Evolutionary conservation across 306 rosid genomes (phyloP).

Genomic region (Clitoria ternatea): DNA sequence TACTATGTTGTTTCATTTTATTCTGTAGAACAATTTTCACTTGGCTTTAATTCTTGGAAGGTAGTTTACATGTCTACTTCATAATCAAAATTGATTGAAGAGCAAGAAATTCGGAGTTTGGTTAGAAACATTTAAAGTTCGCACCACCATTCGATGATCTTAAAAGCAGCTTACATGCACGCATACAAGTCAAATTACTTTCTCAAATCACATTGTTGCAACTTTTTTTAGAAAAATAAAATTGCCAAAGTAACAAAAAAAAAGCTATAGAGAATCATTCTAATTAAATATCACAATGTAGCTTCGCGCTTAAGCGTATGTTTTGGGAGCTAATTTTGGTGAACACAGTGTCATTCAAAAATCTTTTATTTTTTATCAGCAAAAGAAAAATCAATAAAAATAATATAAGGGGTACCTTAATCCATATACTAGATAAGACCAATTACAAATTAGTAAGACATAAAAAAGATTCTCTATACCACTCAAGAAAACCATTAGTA

Average conservation of each 20-base stretch:
- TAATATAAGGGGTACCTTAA: no score
- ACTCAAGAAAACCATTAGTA: no score
- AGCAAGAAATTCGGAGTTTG: constrained; percentile 23
- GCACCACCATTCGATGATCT: constrained; percentile 10
- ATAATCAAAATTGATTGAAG: constrained; percentile 17
- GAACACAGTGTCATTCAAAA: no score
- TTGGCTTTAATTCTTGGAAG: background rate
- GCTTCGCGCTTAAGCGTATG: constrained; percentile 26
- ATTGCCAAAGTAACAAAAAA: background rate
- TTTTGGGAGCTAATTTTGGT: background rate
- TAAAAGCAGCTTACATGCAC: background rate
- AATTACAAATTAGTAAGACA: no score
- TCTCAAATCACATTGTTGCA: background rate
- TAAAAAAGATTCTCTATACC: no score
- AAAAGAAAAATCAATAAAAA: no score
- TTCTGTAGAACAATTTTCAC: background rate
- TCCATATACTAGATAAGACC: no score
- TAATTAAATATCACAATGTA: constrained; percentile 11
- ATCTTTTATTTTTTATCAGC: no score
- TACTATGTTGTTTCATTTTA: background rate
- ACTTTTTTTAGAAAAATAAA: background rate
- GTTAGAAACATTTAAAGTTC: no score
- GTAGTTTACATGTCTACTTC: constrained; percentile 19
- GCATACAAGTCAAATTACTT: constrained; percentile 3
- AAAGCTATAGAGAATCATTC: background rate